Conservation (phyloP, 1,284 basidiomycete species). For the Puccinia polysora region DNA sequence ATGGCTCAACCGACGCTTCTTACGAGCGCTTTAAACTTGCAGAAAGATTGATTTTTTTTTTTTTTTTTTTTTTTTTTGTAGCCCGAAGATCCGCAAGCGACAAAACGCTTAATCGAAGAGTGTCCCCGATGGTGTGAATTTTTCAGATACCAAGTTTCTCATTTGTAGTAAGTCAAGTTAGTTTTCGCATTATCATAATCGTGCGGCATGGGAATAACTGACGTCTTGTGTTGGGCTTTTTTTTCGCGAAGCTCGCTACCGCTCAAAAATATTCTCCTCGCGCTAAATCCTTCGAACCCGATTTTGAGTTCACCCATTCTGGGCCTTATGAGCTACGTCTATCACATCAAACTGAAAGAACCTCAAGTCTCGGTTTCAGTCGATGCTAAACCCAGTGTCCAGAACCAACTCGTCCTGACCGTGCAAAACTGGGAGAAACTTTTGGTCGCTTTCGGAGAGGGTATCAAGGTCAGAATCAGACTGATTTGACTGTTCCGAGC, state of each 20-base stretch:
- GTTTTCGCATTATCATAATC: not conserved
- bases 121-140: conserved; percentile 7
- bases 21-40: not conserved
- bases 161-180: conserved; percentile 17
- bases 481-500: no score
- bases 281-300: not conserved
- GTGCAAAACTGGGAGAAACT: conserved; percentile 32
- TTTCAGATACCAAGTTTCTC: conserved; percentile 21
- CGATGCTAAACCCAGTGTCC: not conserved
- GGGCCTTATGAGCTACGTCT: conserved; percentile 38
- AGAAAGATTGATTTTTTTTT: not conserved
- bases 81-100: not conserved
- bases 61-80: not conserved
- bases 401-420: not conserved
- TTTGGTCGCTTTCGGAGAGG: conserved; percentile 40
- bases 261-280: conserved; percentile 23
- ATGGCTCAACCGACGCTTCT: not conserved
- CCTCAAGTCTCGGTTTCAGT: not conserved
- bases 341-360: conserved; percentile 25
- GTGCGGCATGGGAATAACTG: not conserved
- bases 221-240: not conserved
- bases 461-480: conserved; percentile 21
- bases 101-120: not conserved
- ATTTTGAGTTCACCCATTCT: conserved; percentile 29
- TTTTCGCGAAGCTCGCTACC: conserved; percentile 19